Conservation (phyloP, 2,329 filamentous ascomycete genomes). For the Epicoccum sorghinum region DNA sequence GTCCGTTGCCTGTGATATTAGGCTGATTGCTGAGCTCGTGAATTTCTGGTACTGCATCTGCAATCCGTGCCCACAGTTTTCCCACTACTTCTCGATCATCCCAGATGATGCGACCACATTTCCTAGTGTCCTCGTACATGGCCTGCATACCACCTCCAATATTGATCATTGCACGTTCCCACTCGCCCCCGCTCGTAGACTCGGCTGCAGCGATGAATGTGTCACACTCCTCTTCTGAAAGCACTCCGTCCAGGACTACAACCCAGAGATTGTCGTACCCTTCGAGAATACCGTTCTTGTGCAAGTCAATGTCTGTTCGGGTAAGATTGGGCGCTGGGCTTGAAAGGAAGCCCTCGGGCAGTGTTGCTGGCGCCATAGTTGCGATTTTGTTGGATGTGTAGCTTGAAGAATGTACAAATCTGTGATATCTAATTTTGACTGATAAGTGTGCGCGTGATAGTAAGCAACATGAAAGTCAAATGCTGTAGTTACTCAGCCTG, state of each 20-base stretch:
- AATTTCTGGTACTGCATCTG: conserved; percentile 56
- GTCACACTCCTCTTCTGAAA: conserved; percentile 67
- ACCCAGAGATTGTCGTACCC: conserved; percentile 64
- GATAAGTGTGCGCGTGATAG: background rate
- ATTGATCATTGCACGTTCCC: conserved; percentile 74
- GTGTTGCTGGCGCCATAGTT: conserved; percentile 42
- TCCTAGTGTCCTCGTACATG: conserved; percentile 63
- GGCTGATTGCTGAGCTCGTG: conserved; percentile 47
- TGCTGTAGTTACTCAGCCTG: background rate
- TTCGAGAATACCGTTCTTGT: conserved; percentile 49
- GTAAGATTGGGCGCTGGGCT: conserved; percentile 55
- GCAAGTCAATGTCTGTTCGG: conserved; percentile 61
- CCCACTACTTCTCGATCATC: conserved; percentile 68
- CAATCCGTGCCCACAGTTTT: conserved; percentile 66
- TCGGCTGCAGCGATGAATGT: conserved; percentile 39
- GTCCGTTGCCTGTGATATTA: conserved; percentile 54
- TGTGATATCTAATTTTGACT: too few relatives aligned
- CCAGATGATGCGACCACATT: conserved; percentile 79
- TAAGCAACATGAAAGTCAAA: background rate
- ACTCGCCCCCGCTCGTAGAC: conserved; percentile 50
- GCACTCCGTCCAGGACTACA: conserved; percentile 67
- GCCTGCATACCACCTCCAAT: conserved; percentile 66
- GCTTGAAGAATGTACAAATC: background rate
- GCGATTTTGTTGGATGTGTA: conserved; percentile 2
- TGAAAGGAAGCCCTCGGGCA: conserved; percentile 58